Evolutionary conservation across 768 basidiomycete species (phyloP), one percentile per base, ranked within the genome.

Genomic region (Candolleomyces efflorescens): DNA sequence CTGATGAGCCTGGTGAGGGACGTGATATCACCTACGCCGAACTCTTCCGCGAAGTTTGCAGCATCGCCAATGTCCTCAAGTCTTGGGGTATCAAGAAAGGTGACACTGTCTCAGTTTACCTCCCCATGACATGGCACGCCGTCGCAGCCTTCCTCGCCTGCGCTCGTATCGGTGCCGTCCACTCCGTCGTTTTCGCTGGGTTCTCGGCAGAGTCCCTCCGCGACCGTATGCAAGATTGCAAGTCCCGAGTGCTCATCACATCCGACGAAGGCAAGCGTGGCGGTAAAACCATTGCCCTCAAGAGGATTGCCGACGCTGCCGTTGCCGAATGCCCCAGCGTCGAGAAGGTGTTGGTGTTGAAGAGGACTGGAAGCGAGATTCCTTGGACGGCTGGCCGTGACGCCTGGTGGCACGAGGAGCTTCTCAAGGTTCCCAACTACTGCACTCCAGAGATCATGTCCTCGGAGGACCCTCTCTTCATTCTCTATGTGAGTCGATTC

Each of bases 101-200:
- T 49, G 95, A 98, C 67, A 92, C 91, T 23, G 90, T 94, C 47
- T 91, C 89, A n/a, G 77, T 95, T 55, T 96, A 95, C 73, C 82
- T 95, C 18, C 93, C 93, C 53, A 94, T 92, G 90, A 87, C 90
- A 18, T 96, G 92, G 92, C 94, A 98, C 63, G 87, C 96, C 18
- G 92, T 90, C 51, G 94, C 92, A 47, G 92, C 96, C 44, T 94
- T 99, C 86, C 88, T 99, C 57, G 96, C 96, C 5, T 98, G 96
- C 70, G 95, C 96, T 3, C 89, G 96, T 62, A 91, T 99, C 64
- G 96, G 96, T 22, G 96, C 96, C 22, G 79, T 98, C 48, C 96
- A 99, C 75, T 95, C 94, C 7, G 96, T 97, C 67, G 88, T 99
- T 57, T 99, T 99, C 62, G 96, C 96, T 48, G 96, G 96, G 5